Evolutionary conservation across 768 basidiomycete species (phyloP).

Genomic region (Paxillus involutus): DNA sequence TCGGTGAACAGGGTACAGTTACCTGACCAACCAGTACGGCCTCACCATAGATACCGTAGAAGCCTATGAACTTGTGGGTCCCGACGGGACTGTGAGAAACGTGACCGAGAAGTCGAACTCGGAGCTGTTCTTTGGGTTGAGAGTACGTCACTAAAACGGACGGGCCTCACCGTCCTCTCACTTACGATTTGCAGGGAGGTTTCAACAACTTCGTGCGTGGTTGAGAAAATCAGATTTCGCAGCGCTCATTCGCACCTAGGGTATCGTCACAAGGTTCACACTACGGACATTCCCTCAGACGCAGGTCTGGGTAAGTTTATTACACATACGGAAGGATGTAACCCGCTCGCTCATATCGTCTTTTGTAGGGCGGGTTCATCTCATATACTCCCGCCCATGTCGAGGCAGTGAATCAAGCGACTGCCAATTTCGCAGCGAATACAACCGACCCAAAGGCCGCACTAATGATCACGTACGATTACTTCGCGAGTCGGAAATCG

Average conservation of each 20-base stretch:
- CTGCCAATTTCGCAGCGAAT: constrained; percentile 8
- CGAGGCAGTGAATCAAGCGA: constrained; percentile 1
- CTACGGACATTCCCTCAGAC: constrained; percentile 53
- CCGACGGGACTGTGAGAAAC: constrained; percentile 41
- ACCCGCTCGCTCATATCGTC: background rate
- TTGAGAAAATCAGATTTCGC: background rate
- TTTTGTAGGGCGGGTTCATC: constrained; percentile 3
- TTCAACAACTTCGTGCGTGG: constrained; percentile 51
- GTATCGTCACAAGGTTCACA: constrained; percentile 57
- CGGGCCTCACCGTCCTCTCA: background rate
- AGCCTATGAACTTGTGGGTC: constrained; percentile 56
- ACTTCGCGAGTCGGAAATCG: constrained; percentile 20
- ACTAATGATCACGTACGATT: constrained; percentile 46
- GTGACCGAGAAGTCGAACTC: constrained; percentile 31
- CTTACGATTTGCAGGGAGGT: constrained; percentile 43
- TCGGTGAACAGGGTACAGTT: constrained; percentile 49
- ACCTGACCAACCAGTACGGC: constrained; percentile 58
- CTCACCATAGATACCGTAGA: constrained; percentile 51
- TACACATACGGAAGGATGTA: background rate
- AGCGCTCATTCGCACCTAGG: constrained; percentile 25
- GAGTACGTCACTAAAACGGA: constrained; percentile 27
- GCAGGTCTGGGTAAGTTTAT: constrained; percentile 51
- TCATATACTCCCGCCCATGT: constrained; percentile 2
- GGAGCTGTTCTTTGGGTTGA: constrained; percentile 41
- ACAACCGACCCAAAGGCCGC: constrained; percentile 7